These are phyloP conservation scores for Salix brachista DNA, from an alignment of 345 rosid species.

Conservation along the genomic window DNA sequence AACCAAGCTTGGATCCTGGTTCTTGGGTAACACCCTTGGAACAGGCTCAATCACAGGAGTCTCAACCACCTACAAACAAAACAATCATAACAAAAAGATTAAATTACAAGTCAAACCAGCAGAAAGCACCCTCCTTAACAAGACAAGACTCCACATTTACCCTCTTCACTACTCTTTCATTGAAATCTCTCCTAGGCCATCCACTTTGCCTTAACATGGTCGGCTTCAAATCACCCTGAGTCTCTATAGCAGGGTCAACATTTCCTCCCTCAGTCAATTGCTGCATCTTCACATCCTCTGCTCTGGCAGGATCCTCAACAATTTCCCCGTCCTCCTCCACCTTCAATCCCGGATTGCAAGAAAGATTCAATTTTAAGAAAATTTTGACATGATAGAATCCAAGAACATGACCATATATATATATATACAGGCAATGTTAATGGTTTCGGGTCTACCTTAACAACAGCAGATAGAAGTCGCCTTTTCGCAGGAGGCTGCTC, in stretches of 20 bases:
- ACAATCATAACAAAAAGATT: background rate
- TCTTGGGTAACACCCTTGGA: constrained; percentile 82
- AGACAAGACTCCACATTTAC: constrained; percentile 26
- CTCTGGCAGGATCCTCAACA: constrained; percentile 34
- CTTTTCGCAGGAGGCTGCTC: constrained; percentile 89
- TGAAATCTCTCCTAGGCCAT: constrained; percentile 59
- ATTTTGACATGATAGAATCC: background rate
- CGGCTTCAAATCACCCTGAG: constrained; percentile 38
- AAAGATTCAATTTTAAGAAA: background rate
- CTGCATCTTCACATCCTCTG: constrained; percentile 30
- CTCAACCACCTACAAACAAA: constrained; percentile 47
- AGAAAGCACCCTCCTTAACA: background rate
- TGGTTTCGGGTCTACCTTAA: constrained; percentile 54
- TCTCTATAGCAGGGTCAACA: constrained; percentile 14
- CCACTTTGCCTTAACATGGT: constrained; percentile 35
- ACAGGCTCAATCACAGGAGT: constrained; percentile 51
- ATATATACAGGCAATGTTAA: background rate
- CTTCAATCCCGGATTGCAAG: constrained; percentile 14
- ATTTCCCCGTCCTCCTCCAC: constrained; percentile 76
- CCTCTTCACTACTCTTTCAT: constrained; percentile 45
- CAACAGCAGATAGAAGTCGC: constrained; percentile 84
- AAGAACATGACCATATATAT: background rate
- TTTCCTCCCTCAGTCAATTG: constrained; percentile 30
- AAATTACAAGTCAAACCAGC: background rate
- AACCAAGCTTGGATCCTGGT: constrained; percentile 90